Evolutionary conservation across 495 filamentous ascomycete species (phyloP).

Genomic region (Aspergillus funiculosus): DNA sequence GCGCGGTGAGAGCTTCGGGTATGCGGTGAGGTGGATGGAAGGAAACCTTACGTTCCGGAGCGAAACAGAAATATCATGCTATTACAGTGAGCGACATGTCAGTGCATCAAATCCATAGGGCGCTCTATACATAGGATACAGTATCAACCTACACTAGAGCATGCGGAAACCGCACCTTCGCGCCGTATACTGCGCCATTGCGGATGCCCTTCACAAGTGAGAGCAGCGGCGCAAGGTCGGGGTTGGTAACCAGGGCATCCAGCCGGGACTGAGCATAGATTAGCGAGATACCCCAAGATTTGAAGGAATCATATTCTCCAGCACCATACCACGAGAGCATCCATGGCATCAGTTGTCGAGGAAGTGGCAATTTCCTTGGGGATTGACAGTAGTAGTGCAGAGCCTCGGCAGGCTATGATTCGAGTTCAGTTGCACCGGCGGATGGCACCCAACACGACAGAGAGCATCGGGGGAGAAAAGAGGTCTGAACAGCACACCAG

Average conservation of each 20-base stretch:
- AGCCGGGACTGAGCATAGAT: conserved; percentile 32
- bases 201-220: conserved; percentile 82
- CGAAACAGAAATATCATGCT: conserved; percentile 96
- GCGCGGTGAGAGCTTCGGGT: neutral
- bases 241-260: conserved; percentile 72
- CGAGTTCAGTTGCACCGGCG: conserved; percentile 13
- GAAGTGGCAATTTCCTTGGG: neutral
- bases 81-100: conserved; percentile 9
- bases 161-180: conserved; percentile 98
- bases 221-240: conserved; percentile 73
- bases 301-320: neutral
- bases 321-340: conserved; percentile 34
- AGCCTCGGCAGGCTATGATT: conserved; percentile 29
- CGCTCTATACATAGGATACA: neutral
- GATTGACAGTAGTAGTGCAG: conserved; percentile 19
- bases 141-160: conserved; percentile 70
- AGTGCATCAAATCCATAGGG: neutral
- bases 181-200: conserved; percentile 95
- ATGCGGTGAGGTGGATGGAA: neutral
- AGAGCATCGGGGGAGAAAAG: conserved; percentile 13
- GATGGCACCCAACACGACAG: conserved; percentile 12
- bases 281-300: neutral
- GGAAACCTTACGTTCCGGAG: conserved; percentile 63
- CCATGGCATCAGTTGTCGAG: conserved; percentile 28
- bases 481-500: conserved; percentile 12